Evolutionary conservation across 2,329 filamentous ascomycete species (phyloP).

Genomic region (Trichoderma atroviride): DNA sequence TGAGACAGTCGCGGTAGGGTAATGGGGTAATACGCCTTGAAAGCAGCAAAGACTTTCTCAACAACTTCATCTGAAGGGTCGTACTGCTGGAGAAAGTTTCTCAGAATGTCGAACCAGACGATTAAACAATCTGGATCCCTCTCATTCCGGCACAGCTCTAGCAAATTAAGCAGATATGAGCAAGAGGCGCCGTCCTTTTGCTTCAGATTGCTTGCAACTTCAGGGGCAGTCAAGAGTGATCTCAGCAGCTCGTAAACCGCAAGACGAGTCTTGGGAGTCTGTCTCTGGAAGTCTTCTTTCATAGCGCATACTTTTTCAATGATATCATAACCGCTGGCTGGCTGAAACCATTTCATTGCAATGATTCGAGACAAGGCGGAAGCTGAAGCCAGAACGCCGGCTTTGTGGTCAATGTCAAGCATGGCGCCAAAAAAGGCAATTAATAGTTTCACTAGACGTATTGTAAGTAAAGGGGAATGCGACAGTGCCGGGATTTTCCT

Average conservation of each 20-base stretch:
- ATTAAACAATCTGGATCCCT: conserved; percentile 60
- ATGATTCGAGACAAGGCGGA: conserved; percentile 55
- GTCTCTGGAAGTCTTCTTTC: conserved; percentile 59
- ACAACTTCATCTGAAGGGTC: conserved; percentile 48
- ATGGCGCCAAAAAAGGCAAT: conserved; percentile 60
- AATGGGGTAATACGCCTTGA: conserved; percentile 64
- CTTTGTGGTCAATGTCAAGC: conserved; percentile 62
- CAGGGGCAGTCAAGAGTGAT: conserved; percentile 47
- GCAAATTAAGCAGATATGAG: conserved; percentile 52
- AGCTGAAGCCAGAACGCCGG: conserved; percentile 58
- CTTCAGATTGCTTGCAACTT: conserved; percentile 49
- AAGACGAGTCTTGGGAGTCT: conserved; percentile 54
- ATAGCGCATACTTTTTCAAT: conserved; percentile 53
- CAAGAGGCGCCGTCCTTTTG: conserved; percentile 48
- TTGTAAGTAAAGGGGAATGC: background rate
- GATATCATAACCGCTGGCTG: conserved; percentile 51
- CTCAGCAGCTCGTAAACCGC: conserved; percentile 55
- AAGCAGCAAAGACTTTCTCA: conserved; percentile 56
- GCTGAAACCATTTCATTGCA: conserved; percentile 55
- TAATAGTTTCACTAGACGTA: conserved; percentile 47
- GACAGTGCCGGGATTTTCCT: background rate
- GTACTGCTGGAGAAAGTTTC: conserved; percentile 49
- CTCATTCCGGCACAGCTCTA: conserved; percentile 57
- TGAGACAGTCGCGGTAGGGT: conserved; percentile 55
- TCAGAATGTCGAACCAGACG: conserved; percentile 58